phyloP scores from a whole-genome alignment of 768 basidiomycete genomes.

The Kwoniella dejecticola region DNA sequence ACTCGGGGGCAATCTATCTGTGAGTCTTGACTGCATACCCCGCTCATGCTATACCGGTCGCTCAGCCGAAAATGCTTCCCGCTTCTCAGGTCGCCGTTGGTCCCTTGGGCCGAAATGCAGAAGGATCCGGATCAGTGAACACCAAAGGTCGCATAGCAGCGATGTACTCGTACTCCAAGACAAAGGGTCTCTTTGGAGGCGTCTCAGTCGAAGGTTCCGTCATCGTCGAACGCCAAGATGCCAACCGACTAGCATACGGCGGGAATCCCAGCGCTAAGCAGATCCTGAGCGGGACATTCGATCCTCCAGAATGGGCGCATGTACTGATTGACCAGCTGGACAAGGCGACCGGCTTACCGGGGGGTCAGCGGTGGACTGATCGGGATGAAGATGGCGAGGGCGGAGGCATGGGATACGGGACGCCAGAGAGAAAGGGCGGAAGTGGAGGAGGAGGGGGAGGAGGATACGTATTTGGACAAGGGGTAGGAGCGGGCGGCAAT shows the following conservation, averaged over 20 bases:
- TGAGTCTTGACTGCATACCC: slow-evolving; percentile 55
- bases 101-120: slow-evolving; percentile 87
- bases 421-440: neutral
- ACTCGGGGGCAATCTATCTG: slow-evolving; percentile 84
- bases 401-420: slow-evolving; percentile 28
- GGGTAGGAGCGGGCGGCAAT: slow-evolving; percentile 34
- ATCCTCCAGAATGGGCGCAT: slow-evolving; percentile 77
- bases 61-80: no score
- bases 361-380: slow-evolving; percentile 67
- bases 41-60: slow-evolving; percentile 20
- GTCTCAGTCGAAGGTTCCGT: slow-evolving; percentile 77
- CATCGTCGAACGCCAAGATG: slow-evolving; percentile 91
- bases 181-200: slow-evolving; percentile 90
- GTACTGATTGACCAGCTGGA: slow-evolving; percentile 74
- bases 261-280: slow-evolving; percentile 70
- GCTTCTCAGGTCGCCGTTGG: slow-evolving; percentile 64
- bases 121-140: slow-evolving; percentile 80
- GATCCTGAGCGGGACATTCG: slow-evolving; percentile 75
- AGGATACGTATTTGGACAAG: slow-evolving; percentile 52
- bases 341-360: slow-evolving; percentile 68
- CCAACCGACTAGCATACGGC: slow-evolving; percentile 78
- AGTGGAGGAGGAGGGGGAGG: slow-evolving; percentile 11
- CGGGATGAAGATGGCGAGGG: slow-evolving; percentile 50
- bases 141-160: slow-evolving; percentile 85
- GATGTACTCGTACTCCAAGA: slow-evolving; percentile 75